Conservation (phyloP, 768 basidiomycete species). For the Hygrocybe coccinea region DNA sequence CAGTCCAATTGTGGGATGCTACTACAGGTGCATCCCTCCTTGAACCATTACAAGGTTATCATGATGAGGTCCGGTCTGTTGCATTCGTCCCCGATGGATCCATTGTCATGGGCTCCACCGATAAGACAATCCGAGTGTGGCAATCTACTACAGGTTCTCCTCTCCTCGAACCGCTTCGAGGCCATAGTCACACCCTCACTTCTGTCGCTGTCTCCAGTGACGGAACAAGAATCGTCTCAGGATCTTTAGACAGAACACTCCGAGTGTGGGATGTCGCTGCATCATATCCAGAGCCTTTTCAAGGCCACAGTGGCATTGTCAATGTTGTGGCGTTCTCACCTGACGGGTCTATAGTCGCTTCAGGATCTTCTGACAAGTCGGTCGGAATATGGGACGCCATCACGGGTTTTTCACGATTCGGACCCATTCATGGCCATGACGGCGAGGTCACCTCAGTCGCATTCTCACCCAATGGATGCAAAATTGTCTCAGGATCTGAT, state of each 20-base stretch:
- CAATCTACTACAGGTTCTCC: background rate
- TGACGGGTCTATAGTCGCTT: background rate
- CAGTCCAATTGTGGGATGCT: slow-evolving; percentile 32
- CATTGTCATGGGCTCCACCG: background rate
- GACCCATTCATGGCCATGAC: background rate
- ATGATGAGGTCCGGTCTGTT: background rate
- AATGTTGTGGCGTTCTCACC: background rate
- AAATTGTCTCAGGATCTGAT: slow-evolving; percentile 11
- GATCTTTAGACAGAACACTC: background rate
- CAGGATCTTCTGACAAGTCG: background rate
- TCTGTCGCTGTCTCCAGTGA: background rate
- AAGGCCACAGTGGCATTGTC: background rate
- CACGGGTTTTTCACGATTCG: background rate
- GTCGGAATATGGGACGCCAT: slow-evolving; percentile 4
- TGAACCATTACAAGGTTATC: background rate
- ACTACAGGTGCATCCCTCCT: background rate
- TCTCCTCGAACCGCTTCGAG: background rate
- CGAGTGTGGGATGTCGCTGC: background rate
- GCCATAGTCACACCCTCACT: background rate
- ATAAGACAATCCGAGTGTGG: background rate
- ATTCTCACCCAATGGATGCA: slow-evolving; percentile 10
- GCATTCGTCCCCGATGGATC: background rate
- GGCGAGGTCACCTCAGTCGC: slow-evolving; percentile 2
- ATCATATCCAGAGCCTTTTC: background rate
- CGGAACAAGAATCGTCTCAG: background rate